Conservation (phyloP, 352 stramenopile genomes). For the Globisporangium cylindrosporum region DNA sequence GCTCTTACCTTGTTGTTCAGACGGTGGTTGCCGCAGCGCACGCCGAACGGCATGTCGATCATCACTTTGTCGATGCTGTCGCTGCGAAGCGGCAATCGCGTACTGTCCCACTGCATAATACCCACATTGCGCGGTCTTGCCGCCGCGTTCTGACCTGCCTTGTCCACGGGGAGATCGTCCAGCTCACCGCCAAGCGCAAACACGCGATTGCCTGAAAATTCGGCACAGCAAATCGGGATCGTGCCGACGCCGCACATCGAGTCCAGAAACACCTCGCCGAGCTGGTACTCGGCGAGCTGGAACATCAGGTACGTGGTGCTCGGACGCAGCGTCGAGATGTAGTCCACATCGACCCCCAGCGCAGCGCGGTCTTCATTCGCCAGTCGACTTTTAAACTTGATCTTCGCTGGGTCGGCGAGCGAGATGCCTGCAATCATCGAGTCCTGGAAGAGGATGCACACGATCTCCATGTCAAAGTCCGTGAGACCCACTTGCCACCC, state of each 20-base stretch:
- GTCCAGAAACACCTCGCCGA: slow-evolving; percentile 70
- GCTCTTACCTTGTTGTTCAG: slow-evolving; percentile 57
- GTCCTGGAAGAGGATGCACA: slow-evolving; percentile 72
- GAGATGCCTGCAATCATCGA: slow-evolving; percentile 64
- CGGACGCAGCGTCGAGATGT: slow-evolving; percentile 72
- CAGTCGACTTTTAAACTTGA: slow-evolving; percentile 68
- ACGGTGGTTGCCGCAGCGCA: slow-evolving; percentile 68
- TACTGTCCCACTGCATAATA: slow-evolving; percentile 67
- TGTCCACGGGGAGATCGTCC: slow-evolving; percentile 44
- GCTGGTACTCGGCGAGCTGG: slow-evolving; percentile 48
- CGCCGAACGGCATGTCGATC: slow-evolving; percentile 79
- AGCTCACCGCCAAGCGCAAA: slow-evolving; percentile 71
- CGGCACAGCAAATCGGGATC: slow-evolving; percentile 59
- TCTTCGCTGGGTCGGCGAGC: slow-evolving; percentile 51
- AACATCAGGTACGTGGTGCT: slow-evolving; percentile 80
- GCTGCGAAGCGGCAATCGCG: slow-evolving; percentile 47
- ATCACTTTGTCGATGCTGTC: slow-evolving; percentile 60
- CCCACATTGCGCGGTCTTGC: slow-evolving; percentile 35
- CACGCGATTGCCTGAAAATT: slow-evolving; percentile 46
- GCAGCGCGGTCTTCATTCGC: slow-evolving; percentile 62
- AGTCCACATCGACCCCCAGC: slow-evolving; percentile 47
- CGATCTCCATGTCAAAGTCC: slow-evolving; percentile 69
- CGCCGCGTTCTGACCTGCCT: slow-evolving; percentile 51
- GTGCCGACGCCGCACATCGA: slow-evolving; percentile 83
- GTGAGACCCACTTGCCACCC: slow-evolving; percentile 62